Evolutionary conservation across 23 red algal genomes (phyloP), one percentile per base, ranked within the genome.

Genomic region (Agarophyton chilense): DNA sequence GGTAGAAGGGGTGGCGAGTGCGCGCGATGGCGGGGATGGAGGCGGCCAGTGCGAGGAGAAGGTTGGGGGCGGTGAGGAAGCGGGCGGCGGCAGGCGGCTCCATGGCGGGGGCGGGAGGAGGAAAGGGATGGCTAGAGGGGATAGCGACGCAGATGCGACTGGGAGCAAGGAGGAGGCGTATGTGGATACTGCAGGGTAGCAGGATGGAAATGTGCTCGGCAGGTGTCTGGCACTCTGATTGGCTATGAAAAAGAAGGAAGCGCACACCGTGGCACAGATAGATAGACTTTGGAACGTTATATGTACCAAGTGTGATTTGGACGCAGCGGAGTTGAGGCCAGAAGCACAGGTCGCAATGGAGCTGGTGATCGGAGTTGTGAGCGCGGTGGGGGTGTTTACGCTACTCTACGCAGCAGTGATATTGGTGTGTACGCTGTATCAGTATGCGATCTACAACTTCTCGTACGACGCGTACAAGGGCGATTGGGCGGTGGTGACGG

Each of bases 401-500:
- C 17, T 92, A 52, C 33, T 78, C 2, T 29, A 53, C 36, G 65
- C 55, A 32, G 65, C 72, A 22, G 34, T 36, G 42, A 25, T 13
- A 1, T 25, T 78, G 26, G 8, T 53, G 0, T 1, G 18, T 3
- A 66, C 52, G 61, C 26, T 92, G 47, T 67, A 50, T 18, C 89
- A 92, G 19, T 82, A 77, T 29, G 36, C 22, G 16, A 18, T 83
- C 8, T 52, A 62, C 56, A 41, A 21, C 29, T 84, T 84, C 68
- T 84, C 67, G 26, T 94, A 45, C 53, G 55, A 16, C 10, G 9
- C 56, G 21, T 94, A 55, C 84, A 47, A 78, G 31, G 84, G 93
- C 26, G 62, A 96, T 11, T 99, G 97, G 97, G 97, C 97, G 29
- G 81, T 96, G 31, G 91, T 99, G 25, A 99, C 97, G 13, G 97